phyloP scores from a whole-genome alignment of 768 basidiomycete genomes.

The Cystobasidium tubakii region DNA sequence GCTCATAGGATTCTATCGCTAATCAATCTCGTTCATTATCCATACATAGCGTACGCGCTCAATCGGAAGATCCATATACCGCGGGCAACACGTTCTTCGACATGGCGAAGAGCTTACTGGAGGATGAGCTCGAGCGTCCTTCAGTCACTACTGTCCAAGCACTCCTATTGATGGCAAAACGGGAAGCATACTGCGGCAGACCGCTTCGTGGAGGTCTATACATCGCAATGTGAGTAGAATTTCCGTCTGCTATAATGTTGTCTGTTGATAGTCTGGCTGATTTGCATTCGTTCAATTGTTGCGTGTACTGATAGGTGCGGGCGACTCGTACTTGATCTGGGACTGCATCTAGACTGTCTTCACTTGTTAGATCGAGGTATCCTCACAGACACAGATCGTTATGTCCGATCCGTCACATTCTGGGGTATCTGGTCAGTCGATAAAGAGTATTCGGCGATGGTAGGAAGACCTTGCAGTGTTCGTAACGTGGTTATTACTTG shows the following conservation, averaged over 20 bases:
- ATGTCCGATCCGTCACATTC: slow-evolving; percentile 10
- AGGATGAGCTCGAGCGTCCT: slow-evolving; percentile 24
- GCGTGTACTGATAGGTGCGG: not conserved
- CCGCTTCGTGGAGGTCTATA: slow-evolving; percentile 19
- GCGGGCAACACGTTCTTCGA: slow-evolving; percentile 30
- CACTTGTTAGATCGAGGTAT: slow-evolving; percentile 10
- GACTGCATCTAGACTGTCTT: slow-evolving; percentile 21
- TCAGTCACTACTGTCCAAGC: slow-evolving; percentile 31
- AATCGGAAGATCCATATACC: slow-evolving; percentile 16
- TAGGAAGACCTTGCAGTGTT: slow-evolving; percentile 7
- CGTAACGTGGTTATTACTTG: slow-evolving; percentile 8
- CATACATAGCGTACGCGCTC: not conserved
- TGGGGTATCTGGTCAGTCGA: slow-evolving; percentile 17
- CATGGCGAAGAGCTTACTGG: slow-evolving; percentile 15
- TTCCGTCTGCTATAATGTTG: not conserved
- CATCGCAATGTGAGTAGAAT: slow-evolving; percentile 6
- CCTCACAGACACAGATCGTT: slow-evolving; percentile 15
- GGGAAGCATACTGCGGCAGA: slow-evolving; percentile 16
- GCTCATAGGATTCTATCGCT: not conserved
- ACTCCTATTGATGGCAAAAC: slow-evolving; percentile 18
- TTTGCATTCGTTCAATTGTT: not conserved
- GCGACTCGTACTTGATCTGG: slow-evolving; percentile 20
- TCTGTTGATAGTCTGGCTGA: not conserved
- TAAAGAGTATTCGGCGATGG: slow-evolving; percentile 13
- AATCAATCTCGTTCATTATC: too few relatives aligned